These are phyloP conservation scores for Trypanosoma mega DNA, from an alignment of 208 protist genomes.

Conservation along the genomic window DNA sequence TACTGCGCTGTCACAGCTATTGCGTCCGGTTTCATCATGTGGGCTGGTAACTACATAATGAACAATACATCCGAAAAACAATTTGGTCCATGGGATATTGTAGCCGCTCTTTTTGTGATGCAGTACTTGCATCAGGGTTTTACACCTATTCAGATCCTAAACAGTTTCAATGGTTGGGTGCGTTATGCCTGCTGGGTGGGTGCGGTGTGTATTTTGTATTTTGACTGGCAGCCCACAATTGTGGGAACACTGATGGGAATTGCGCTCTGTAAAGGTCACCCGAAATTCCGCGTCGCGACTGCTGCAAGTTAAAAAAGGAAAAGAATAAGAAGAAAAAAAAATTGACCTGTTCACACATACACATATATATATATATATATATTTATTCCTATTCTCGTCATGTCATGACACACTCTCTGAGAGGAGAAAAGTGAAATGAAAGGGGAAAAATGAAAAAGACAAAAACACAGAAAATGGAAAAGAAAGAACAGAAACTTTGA, in stretches of 20 bases:
- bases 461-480: neutral
- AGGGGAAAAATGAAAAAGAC: neutral
- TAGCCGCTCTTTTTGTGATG: constrained; percentile 81
- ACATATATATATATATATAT: constrained; percentile 13
- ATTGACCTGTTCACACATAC: neutral
- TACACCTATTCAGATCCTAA: constrained; percentile 66
- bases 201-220: constrained; percentile 83
- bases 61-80: constrained; percentile 71
- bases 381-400: neutral
- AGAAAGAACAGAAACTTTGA: too few species aligned
- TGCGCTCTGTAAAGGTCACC: constrained; percentile 68
- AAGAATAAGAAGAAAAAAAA: neutral
- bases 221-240: constrained; percentile 88
- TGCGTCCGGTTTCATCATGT: constrained; percentile 79
- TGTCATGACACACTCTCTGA: too few species aligned
- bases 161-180: constrained; percentile 88
- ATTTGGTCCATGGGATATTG: constrained; percentile 90
- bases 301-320: constrained; percentile 3
- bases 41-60: constrained; percentile 47
- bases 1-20: constrained; percentile 64
- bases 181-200: constrained; percentile 88
- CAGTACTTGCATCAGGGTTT: constrained; percentile 75
- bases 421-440: too few species aligned
- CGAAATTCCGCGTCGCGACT: constrained; percentile 47
- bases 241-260: constrained; percentile 69